Conservation (phyloP, 371 early-diverging fungal species). For the Mucor lusitanicus region DNA sequence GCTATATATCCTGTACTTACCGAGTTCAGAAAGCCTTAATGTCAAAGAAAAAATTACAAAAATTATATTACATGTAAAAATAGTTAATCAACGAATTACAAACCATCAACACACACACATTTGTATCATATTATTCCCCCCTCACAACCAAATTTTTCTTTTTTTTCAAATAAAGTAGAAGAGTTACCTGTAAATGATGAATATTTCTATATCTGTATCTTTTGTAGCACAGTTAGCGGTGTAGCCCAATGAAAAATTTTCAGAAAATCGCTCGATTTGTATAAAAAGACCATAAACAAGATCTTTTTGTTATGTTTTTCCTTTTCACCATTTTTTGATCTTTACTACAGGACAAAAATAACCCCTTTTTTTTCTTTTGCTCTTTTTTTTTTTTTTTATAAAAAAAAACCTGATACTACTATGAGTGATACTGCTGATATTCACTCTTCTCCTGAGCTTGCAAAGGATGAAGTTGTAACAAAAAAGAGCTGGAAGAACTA, state of each 20-base stretch:
- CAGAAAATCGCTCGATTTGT: not conserved
- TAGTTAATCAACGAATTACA: not conserved
- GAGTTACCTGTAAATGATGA: not conserved
- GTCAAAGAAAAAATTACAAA: conserved; percentile 3
- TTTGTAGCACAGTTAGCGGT: not conserved
- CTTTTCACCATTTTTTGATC: not conserved
- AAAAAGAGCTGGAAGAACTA: conserved; percentile 9
- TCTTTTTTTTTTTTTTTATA: not conserved
- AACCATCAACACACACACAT: not conserved
- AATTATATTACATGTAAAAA: conserved; percentile 3
- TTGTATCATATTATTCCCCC: not conserved
- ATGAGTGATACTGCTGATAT: not conserved
- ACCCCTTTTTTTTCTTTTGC: not conserved
- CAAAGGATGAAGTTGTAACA: not conserved
- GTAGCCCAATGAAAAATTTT: not conserved
- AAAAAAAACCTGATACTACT: not conserved
- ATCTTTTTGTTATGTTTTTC: not conserved
- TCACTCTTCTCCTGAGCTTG: conserved; percentile 1
- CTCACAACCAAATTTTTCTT: not conserved
- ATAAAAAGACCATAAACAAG: not conserved
- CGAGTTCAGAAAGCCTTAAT: conserved; percentile 82
- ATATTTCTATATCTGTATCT: not conserved
- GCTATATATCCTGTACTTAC: conserved; percentile 99
- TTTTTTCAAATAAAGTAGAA: not conserved
- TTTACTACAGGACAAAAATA: not conserved